Evolutionary conservation across 202 grass and related monocot species (phyloP).

Genomic region (Eragrostis tef): DNA sequence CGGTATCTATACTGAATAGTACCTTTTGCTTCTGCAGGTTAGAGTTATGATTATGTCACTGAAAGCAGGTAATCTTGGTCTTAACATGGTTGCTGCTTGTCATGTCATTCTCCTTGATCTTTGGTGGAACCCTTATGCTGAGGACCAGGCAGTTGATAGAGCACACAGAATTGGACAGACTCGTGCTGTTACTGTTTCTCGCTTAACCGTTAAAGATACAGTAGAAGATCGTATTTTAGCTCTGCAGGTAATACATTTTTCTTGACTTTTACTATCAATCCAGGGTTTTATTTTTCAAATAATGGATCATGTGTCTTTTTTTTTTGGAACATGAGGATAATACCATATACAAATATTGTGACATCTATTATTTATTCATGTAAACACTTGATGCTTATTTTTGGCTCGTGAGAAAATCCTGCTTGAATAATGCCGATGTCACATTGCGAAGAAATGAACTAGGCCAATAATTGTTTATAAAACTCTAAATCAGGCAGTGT

Average conservation of each 20-base stretch:
- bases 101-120: constrained; percentile 99
- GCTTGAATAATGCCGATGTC: background rate
- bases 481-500: background rate
- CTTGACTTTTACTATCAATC: background rate
- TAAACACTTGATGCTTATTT: background rate
- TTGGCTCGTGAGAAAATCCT: constrained; percentile 27
- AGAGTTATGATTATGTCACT: constrained; percentile 98
- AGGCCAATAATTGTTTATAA: background rate
- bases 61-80: constrained; percentile 95
- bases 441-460: background rate
- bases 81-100: constrained; percentile 97
- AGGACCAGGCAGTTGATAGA: constrained; percentile 97
- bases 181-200: constrained; percentile 73
- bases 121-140: constrained; percentile 98
- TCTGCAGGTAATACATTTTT: constrained; percentile 68
- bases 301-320: background rate
- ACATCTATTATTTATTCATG: constrained; percentile 9
- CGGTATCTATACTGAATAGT: constrained; percentile 1
- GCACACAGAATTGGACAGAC: constrained; percentile 94
- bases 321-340: background rate
- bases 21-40: constrained; percentile 59
- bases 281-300: background rate
- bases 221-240: constrained; percentile 96
- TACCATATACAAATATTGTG: background rate
- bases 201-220: constrained; percentile 78